These are phyloP conservation scores for Elsinoe australis DNA, from an alignment of 2,329 filamentous ascomycete species.

Conservation along the genomic window DNA sequence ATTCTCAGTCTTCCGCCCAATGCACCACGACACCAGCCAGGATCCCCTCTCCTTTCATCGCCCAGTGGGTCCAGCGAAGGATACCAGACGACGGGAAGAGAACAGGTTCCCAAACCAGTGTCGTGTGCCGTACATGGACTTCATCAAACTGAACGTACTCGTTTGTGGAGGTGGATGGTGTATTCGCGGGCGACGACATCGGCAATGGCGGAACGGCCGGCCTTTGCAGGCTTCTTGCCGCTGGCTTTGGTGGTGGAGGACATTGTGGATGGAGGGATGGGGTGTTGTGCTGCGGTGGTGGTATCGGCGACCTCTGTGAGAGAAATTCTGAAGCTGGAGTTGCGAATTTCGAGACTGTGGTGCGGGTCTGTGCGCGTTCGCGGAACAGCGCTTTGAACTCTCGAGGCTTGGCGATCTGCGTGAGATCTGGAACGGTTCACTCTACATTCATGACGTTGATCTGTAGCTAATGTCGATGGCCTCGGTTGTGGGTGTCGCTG, in stretches of 20 bases:
- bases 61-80: constrained; percentile 5
- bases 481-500: no score
- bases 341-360: constrained; percentile 4
- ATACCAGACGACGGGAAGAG: constrained; percentile 7
- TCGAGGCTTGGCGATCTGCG: constrained; percentile 15
- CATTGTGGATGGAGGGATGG: constrained; percentile 29
- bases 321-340: constrained; percentile 12
- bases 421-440: constrained; percentile 11
- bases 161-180: constrained; percentile 99
- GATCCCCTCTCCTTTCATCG: not conserved
- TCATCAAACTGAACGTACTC: constrained; percentile 77
- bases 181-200: constrained; percentile 99
- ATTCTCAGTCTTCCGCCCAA: constrained; percentile 63
- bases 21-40: constrained; percentile 28
- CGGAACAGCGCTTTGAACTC: no score
- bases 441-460: constrained; percentile 8
- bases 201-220: constrained; percentile 87
- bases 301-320: constrained; percentile 10
- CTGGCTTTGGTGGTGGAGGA: constrained; percentile 35
- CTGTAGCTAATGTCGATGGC: constrained; percentile 5
- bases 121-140: constrained; percentile 52
- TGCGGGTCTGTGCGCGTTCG: no score
- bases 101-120: not conserved
- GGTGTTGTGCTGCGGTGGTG: constrained; percentile 6
- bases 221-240: constrained; percentile 59